Percentiles rank a stretch among this genome's conserved stretches.
These are phyloP conservation scores for Candida dubliniensis DNA, from an alignment of 1,139 yeast species.

Conservation along the genomic window DNA sequence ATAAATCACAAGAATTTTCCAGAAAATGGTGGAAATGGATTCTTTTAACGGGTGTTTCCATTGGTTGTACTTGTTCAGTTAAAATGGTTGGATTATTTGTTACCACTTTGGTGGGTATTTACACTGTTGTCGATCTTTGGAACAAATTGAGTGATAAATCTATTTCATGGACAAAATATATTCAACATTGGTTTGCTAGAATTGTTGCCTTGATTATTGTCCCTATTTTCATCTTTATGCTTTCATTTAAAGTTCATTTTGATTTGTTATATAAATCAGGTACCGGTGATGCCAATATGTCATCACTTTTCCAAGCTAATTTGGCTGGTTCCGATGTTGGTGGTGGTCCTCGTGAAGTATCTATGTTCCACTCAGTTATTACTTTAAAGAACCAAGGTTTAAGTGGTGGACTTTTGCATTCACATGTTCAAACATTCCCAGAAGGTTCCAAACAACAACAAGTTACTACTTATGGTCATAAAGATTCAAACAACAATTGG, in stretches of 20 bases:
- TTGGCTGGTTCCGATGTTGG: slow-evolving; percentile 76
- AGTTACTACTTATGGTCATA: slow-evolving; percentile 90
- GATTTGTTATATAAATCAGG: slow-evolving; percentile 74
- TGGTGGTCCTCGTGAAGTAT: slow-evolving; percentile 86
- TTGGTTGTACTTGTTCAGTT: slow-evolving; percentile 80
- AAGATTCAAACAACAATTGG: slow-evolving; percentile 93
- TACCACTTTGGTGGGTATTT: slow-evolving; percentile 72
- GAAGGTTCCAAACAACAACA: slow-evolving; percentile 97
- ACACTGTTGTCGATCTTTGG: slow-evolving; percentile 76
- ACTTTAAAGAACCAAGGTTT: slow-evolving; percentile 90
- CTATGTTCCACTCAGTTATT: slow-evolving; percentile 72
- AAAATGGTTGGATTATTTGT: slow-evolving; percentile 84
- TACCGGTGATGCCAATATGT: slow-evolving; percentile 96
- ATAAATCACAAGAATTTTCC: slow-evolving; percentile 51
- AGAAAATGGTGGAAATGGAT: slow-evolving; percentile 97
- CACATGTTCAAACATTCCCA: slow-evolving; percentile 91
- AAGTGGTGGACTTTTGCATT: slow-evolving; percentile 90
- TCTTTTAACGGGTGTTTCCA: slow-evolving; percentile 65
- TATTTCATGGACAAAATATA: slow-evolving; percentile 50
- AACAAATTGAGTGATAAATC: slow-evolving; percentile 59
- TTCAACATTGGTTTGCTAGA: slow-evolving; percentile 67
- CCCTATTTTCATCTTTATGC: slow-evolving; percentile 61
- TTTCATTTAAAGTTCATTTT: slow-evolving; percentile 72
- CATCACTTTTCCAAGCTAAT: slow-evolving; percentile 94
- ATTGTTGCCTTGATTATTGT: slow-evolving; percentile 57